A percentile compares a stretch with the other conserved stretches of the same genome.
phyloP scores from a whole-genome alignment of 1,284 basidiomycete genomes.

The Ganoderma lingzhi region DNA sequence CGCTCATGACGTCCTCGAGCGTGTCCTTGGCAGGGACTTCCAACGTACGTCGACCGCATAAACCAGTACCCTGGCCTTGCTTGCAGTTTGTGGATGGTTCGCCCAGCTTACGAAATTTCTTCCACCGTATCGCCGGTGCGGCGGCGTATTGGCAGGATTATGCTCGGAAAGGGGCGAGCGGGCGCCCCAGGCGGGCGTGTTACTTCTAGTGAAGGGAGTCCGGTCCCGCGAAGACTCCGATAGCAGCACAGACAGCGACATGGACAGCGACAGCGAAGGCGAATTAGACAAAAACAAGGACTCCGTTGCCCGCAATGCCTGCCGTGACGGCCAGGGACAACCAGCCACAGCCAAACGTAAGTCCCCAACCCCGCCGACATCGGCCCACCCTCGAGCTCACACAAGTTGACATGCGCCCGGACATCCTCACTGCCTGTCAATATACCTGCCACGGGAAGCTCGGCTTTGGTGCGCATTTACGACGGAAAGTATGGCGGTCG shows the following conservation, averaged over 20 bases:
- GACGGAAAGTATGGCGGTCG: conserved; percentile 81
- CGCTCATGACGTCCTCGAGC: conserved; percentile 41
- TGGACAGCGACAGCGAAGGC: conserved; percentile 7
- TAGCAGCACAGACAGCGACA: background rate
- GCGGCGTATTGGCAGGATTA: conserved; percentile 28
- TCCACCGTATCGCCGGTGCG: conserved; percentile 7
- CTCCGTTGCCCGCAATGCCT: background rate
- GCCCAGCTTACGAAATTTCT: background rate
- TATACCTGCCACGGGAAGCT: conserved; percentile 44
- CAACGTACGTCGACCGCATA: conserved; percentile 31
- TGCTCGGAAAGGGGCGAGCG: conserved; percentile 37
- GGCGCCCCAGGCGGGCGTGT: conserved; percentile 47
- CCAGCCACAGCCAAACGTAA: background rate
- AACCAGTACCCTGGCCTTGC: background rate
- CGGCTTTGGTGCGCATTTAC: conserved; percentile 85
- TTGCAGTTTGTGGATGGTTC: conserved; percentile 4
- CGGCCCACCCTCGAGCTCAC: background rate
- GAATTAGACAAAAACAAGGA: background rate
- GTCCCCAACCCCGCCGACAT: background rate
- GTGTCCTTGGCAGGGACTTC: conserved; percentile 38
- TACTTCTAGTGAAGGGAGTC: conserved; percentile 56
- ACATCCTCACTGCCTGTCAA: background rate
- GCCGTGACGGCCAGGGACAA: background rate
- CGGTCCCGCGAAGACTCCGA: conserved; percentile 31
- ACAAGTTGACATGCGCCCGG: background rate